Evolutionary conservation across 208 protist species (phyloP), one percentile per base, ranked within the genome.

Genomic region (Endotrypanum monterogeii): DNA sequence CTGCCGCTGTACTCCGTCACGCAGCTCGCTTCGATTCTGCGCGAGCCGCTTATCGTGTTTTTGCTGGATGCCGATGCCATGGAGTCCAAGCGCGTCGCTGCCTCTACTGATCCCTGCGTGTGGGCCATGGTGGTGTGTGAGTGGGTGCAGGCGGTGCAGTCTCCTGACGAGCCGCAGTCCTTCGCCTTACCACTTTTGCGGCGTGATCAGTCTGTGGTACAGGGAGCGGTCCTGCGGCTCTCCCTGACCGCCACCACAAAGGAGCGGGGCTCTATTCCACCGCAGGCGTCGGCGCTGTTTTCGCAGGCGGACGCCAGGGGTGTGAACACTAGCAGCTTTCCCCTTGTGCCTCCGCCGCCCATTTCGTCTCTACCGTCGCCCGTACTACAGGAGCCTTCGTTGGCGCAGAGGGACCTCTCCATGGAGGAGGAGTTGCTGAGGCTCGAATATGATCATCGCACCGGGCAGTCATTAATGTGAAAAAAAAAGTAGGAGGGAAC

Each of bases 1-100:
- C 85, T 94, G 63, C 73, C 83, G 12, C 71, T 95, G 16, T 32
- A 20, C 12, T 89, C 86, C 39, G 39, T 85, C 30, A 62, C 78
- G 0, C 74, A 91, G 54, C 68, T 91, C 55, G 74, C 86, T 2
- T 74, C 76, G 11, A 72, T 89, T 28, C 81, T 83, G 62, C 87
- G 90, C 0, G 89, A 93, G 74, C 90, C 89, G n/a, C 88, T 97
- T 9, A 87, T 89, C 20, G 61, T 97, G 16, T 95, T 94, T 78
- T 86, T 95, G 52, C 69, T 93, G 18, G 89, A 95, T 60, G 93
- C 92, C 54, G 87, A 88, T 28, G 82, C 82, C 48, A 71, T 74
- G 70, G 57, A 70, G 11, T 52, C 54, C 6, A 60, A 55, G 51
- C 23, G 69, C 8, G 62, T 55, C 5, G 28, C 72, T n/a, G 41